Percentiles rank a stretch among this genome's conserved stretches.
Conservation (phyloP, 345 rosid genomes). For the Pseudoturritis turrita region DNA sequence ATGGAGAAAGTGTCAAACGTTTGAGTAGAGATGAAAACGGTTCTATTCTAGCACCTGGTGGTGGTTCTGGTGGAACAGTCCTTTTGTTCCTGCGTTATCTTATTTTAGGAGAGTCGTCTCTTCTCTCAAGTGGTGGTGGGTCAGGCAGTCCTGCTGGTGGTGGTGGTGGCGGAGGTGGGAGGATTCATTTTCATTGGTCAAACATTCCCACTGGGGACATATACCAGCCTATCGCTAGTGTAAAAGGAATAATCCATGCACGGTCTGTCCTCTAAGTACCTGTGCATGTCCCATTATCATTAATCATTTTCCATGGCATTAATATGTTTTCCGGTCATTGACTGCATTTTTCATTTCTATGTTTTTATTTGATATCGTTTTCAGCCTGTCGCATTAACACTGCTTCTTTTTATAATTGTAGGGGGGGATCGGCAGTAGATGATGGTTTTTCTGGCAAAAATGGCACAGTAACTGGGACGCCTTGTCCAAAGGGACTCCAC, state of each 20-base stretch:
- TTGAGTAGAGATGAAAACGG: constrained; percentile 30
- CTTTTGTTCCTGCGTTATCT: constrained; percentile 68
- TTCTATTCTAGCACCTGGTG: constrained; percentile 64
- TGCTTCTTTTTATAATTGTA: constrained; percentile 24
- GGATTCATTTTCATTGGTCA: constrained; percentile 99
- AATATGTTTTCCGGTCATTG: background rate
- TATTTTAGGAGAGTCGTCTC: constrained; percentile 55
- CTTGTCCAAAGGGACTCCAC: constrained; percentile 89
- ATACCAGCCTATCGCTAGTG: constrained; percentile 93
- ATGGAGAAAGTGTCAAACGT: constrained; percentile 69
- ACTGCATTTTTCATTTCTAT: constrained; percentile 6
- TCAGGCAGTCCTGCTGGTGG: constrained; percentile 70
- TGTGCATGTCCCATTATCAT: background rate
- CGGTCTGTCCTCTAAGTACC: constrained; percentile 46
- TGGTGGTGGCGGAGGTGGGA: constrained; percentile 99
- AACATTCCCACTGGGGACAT: constrained; percentile 97
- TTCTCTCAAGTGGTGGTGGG: constrained; percentile 90
- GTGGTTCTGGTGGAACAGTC: constrained; percentile 96
- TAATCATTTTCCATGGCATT: background rate
- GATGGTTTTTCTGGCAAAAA: constrained; percentile 59
- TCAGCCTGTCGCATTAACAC: constrained; percentile 6
- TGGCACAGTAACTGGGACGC: constrained; percentile 86
- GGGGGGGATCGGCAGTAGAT: constrained; percentile 72
- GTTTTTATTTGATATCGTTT: background rate
- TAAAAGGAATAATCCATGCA: constrained; percentile 62